Conservation (phyloP, 768 basidiomycete genomes). For the Trametes cinnabarina region DNA sequence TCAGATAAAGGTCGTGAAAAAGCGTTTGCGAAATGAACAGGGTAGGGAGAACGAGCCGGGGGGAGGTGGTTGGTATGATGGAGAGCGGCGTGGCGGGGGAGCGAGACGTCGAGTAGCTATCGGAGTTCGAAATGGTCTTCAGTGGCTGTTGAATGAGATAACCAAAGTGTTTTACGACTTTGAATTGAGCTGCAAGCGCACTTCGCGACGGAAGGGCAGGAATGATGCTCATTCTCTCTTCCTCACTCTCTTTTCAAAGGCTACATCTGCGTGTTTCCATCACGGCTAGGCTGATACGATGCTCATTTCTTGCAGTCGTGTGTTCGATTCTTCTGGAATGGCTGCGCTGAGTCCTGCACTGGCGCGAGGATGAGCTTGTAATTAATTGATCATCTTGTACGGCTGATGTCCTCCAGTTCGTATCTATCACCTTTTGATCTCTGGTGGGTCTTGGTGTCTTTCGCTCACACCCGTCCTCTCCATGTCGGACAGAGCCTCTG, state of each 20-base stretch:
- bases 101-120: constrained; percentile 11
- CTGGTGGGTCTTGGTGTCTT: too few species aligned
- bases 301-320: not conserved
- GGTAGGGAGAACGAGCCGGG: constrained; percentile 1
- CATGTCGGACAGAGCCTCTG: too few species aligned
- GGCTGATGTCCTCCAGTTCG: not conserved
- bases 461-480: not conserved
- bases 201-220: not conserved
- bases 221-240: not conserved
- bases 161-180: not conserved
- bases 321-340: not conserved
- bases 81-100: constrained; percentile 15
- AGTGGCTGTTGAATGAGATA: not conserved
- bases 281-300: constrained; percentile 2
- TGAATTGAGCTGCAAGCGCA: not conserved
- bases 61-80: constrained; percentile 12
- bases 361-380: not conserved
- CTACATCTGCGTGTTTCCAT: not conserved
- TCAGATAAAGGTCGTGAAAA: constrained; percentile 20
- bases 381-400: constrained; percentile 9
- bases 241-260: not conserved
- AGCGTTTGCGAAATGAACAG: constrained; percentile 16
- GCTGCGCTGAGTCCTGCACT: not conserved
- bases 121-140: constrained; percentile 32
- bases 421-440: constrained; percentile 4